Conservation (phyloP, 805 yeast species). For the Scheffersomyces coipomensis region DNA sequence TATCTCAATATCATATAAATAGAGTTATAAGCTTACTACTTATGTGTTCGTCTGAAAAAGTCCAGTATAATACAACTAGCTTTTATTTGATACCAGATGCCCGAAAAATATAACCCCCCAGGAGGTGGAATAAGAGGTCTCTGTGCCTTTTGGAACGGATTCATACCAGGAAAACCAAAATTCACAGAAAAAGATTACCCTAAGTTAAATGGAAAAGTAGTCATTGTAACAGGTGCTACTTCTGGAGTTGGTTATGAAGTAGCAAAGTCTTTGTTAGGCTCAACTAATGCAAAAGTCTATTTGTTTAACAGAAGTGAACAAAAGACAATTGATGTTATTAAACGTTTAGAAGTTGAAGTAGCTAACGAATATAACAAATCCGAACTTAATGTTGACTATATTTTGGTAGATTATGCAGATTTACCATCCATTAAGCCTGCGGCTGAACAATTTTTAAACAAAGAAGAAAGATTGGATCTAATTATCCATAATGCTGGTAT, state of each 20-base stretch:
- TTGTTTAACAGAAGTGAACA: constrained; percentile 30
- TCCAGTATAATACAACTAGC: no score
- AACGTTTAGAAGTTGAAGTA: constrained; percentile 17
- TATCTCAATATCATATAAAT: no score
- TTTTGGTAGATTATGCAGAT: constrained; percentile 40
- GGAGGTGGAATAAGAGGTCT: no score
- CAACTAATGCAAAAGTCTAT: constrained; percentile 32
- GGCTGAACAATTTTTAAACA: constrained; percentile 17
- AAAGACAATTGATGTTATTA: constrained; percentile 26
- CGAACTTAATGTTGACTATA: constrained; percentile 9
- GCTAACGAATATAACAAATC: constrained; percentile 11
- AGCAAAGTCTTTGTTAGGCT: constrained; percentile 21
- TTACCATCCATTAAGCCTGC: constrained; percentile 39
- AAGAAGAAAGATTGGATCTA: constrained; percentile 15
- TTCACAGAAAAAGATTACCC: constrained; percentile 16
- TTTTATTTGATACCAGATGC: no score
- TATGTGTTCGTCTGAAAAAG: no score
- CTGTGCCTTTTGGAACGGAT: constrained; percentile 1
- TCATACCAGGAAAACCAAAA: constrained; percentile 4
- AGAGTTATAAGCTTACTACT: no score
- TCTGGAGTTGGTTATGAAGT: constrained; percentile 31
- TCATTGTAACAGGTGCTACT: constrained; percentile 37
- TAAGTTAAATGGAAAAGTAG: constrained; percentile 30
- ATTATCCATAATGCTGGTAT: constrained; percentile 25
- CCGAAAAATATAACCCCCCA: no score